A percentile compares a stretch with the other conserved stretches of the same genome.
phyloP scores from a whole-genome alignment of 768 basidiomycete species.

The Dacryopinax primogenitus region DNA sequence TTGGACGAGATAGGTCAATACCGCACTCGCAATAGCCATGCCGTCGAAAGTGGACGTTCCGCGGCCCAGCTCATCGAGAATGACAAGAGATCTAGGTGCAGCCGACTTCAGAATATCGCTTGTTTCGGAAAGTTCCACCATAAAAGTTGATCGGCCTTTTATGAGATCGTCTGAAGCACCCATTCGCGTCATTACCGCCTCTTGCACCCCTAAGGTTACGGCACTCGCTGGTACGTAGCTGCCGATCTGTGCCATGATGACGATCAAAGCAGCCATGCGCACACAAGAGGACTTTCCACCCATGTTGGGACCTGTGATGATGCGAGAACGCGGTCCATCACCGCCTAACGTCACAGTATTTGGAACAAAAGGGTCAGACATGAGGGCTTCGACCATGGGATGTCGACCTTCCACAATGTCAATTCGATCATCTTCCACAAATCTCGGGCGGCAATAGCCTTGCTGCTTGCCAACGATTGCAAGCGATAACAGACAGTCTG shows the following conservation, averaged over 20 bases:
- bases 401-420: conserved; percentile 78
- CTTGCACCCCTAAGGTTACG: conserved; percentile 64
- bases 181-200: conserved; percentile 80
- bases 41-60: conserved; percentile 93
- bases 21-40: conserved; percentile 81
- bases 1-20: conserved; percentile 56
- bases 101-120: conserved; percentile 73
- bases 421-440: conserved; percentile 51
- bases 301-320: conserved; percentile 59
- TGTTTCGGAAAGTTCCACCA: conserved; percentile 94
- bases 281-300: conserved; percentile 72
- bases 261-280: conserved; percentile 63
- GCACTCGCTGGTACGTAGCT: conserved; percentile 69
- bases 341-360: conserved; percentile 61
- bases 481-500: conserved; percentile 75
- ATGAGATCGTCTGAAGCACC: conserved; percentile 84
- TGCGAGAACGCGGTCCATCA: conserved; percentile 40
- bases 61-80: conserved; percentile 74
- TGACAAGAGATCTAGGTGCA: conserved; percentile 64
- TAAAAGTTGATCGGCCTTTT: conserved; percentile 82
- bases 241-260: conserved; percentile 71
- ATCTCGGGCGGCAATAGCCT: conserved; percentile 65
- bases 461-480: conserved; percentile 63
- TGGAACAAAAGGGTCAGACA: conserved; percentile 71
- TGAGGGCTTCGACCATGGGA: conserved; percentile 77